Base-by-base conservation (phyloP, 2,329 filamentous ascomycete genomes). In the Zelopaecilomyces penicillatus region DNA sequence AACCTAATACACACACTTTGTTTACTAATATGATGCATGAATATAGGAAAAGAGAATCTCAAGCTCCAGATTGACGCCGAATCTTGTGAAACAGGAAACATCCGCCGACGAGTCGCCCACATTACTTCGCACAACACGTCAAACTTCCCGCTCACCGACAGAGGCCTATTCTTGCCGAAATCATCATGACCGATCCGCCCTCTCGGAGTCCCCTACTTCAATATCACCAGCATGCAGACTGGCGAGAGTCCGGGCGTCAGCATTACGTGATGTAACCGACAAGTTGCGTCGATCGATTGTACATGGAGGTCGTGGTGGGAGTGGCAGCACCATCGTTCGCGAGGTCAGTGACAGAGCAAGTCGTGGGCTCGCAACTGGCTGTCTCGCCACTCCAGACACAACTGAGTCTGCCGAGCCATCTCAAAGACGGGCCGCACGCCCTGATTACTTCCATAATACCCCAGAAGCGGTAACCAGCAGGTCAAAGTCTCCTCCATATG, bases 321-420 rank as follows among this genome's bases (percentile, higher is more conserved):
- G 33, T 30, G 31, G 36, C 30, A 33, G 33, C 36, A 42, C 37
- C 36, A 45, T 30, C 30, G 30, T 37, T 26, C 59, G 54, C 8
- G 54, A 56, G 36, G n/a, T 43, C 7, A 39, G 44, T 12, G 61
- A 63, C 29, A 50, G 57, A 44, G 45, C 50, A 0, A 48, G 49
- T 1, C 53, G 59, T 41, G 53, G 50, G 5, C 45, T 50, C 6
- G 55, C 61, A 5, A 48, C 39, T 30, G 59, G 59, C 47, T 58
- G 73, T 50, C 66, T 78, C 19, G 73, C 74, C 10, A 82, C 78
- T 0, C 79, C 79, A n/a, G 77, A 81, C 51, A 67, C 71, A 8
- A 74, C 76, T 8, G 76, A 78, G 45, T 48, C 71, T 4, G 52
- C 55, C 8, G 53, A 55, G 26, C 36, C 43, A 3, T 57, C 66